Conservation (phyloP, 2,329 filamentous ascomycete genomes). For the Elsinoe fawcettii region DNA sequence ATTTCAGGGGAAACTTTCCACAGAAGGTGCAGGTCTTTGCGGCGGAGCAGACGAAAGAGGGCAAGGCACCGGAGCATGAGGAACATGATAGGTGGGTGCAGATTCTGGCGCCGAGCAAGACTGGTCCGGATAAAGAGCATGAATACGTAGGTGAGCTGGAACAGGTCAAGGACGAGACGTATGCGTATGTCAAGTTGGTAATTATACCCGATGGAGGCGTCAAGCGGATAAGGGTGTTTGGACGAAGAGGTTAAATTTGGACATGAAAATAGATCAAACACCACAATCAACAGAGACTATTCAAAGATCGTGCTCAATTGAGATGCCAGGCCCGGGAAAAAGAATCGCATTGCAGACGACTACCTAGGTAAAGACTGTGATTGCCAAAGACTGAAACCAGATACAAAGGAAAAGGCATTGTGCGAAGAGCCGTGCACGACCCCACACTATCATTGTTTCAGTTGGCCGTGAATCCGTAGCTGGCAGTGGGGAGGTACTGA, state of each 20-base stretch:
- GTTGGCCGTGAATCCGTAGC: conserved; percentile 15
- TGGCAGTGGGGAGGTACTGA: conserved; percentile 21
- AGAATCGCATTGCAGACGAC: not conserved
- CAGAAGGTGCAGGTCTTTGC: conserved; percentile 60
- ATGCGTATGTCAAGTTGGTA: conserved; percentile 80
- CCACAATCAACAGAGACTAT: not conserved
- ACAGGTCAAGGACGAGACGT: conserved; percentile 49
- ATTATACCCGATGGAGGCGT: conserved; percentile 92
- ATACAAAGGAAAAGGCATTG: not conserved
- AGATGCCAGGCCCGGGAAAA: not conserved
- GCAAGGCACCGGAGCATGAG: conserved; percentile 49
- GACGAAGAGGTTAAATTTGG: conserved; percentile 40
- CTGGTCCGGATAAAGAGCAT: conserved; percentile 66
- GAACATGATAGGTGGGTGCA: conserved; percentile 57
- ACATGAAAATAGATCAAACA: too few species aligned
- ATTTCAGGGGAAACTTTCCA: conserved; percentile 78
- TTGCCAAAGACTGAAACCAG: not conserved
- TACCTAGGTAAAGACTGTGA: not conserved
- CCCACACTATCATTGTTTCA: not conserved
- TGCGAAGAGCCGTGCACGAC: not conserved
- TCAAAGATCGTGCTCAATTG: not conserved
- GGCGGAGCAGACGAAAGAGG: conserved; percentile 48
- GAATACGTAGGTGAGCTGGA: conserved; percentile 45
- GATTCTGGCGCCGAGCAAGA: conserved; percentile 59
- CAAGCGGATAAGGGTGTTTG: conserved; percentile 74